phyloP scores from a whole-genome alignment of 345 rosid species.

The Populus deltoides region DNA sequence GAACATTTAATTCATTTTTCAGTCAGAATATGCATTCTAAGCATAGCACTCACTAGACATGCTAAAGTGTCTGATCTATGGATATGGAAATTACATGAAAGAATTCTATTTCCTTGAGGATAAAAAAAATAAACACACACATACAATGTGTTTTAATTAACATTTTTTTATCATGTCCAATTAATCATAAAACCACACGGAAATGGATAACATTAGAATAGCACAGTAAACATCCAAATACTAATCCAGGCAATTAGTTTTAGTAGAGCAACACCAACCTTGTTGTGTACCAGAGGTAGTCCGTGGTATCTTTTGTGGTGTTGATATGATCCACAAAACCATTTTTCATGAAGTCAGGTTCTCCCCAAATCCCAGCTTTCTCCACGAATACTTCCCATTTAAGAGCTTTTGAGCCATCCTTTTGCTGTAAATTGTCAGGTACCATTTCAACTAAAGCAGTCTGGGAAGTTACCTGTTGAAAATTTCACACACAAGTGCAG shows the following conservation, averaged over 20 bases:
- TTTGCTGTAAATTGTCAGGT: slow-evolving; percentile 57
- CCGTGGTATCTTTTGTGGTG: slow-evolving; percentile 77
- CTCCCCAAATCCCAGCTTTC: slow-evolving; percentile 78
- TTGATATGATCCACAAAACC: slow-evolving; percentile 78
- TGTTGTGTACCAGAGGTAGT: slow-evolving; percentile 94
- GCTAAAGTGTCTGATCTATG: too few species aligned
- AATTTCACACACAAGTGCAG: neutral
- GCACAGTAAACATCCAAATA: too few species aligned
- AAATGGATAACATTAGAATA: too few species aligned
- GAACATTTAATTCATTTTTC: too few species aligned
- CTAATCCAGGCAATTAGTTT: neutral
- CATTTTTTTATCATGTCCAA: too few species aligned
- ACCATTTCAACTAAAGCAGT: slow-evolving; percentile 72
- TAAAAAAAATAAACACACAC: too few species aligned
- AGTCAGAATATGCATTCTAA: too few species aligned
- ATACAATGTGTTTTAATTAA: too few species aligned
- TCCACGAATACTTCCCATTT: slow-evolving; percentile 73
- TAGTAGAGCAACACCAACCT: slow-evolving; percentile 50
- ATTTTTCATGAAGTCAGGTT: slow-evolving; percentile 53
- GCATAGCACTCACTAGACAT: too few species aligned
- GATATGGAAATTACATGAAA: too few species aligned
- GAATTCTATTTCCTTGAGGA: too few species aligned
- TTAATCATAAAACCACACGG: too few species aligned
- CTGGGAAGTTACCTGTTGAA: slow-evolving; percentile 61
- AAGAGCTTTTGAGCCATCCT: slow-evolving; percentile 35